A percentile compares a stretch with the other conserved stretches of the same genome.
phyloP scores from a whole-genome alignment of 2,329 filamentous ascomycete genomes.

The Sporothrix euskadiensis region DNA sequence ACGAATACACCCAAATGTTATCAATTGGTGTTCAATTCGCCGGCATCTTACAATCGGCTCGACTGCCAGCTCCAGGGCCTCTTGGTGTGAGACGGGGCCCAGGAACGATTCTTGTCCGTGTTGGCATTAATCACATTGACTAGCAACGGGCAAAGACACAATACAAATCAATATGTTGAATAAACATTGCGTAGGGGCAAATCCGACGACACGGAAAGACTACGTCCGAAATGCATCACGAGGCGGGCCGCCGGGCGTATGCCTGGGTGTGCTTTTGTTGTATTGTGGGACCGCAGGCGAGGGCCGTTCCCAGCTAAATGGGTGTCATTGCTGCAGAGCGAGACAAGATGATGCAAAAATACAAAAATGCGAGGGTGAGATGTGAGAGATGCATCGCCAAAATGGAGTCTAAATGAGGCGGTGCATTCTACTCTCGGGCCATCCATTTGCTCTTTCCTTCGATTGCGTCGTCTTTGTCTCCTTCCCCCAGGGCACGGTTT shows the following conservation, averaged over 20 bases:
- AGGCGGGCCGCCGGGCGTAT: not conserved
- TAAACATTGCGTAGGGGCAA: too few species aligned
- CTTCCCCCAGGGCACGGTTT: not conserved
- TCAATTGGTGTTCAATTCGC: not conserved
- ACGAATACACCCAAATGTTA: not conserved
- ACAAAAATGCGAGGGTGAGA: not conserved
- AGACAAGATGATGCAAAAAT: not conserved
- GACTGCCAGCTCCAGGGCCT: not conserved
- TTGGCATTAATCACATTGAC: not conserved
- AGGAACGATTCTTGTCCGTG: not conserved
- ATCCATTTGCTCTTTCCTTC: not conserved
- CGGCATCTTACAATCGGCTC: not conserved
- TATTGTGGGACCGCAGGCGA: not conserved
- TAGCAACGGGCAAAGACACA: not conserved
- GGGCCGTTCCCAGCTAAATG: not conserved
- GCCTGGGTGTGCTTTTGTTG: not conserved
- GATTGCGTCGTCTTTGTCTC: not conserved
- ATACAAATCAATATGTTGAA: not conserved
- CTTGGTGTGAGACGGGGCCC: not conserved
- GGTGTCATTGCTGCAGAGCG: not conserved
- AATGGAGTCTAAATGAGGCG: not conserved
- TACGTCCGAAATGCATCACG: not conserved
- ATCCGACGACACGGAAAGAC: not conserved
- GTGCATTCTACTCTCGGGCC: constrained; percentile 5
- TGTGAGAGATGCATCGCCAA: not conserved